These are phyloP conservation scores for Hyaloperonospora arabidopsidis DNA, from an alignment of 352 stramenopile genomes.

Conservation along the genomic window DNA sequence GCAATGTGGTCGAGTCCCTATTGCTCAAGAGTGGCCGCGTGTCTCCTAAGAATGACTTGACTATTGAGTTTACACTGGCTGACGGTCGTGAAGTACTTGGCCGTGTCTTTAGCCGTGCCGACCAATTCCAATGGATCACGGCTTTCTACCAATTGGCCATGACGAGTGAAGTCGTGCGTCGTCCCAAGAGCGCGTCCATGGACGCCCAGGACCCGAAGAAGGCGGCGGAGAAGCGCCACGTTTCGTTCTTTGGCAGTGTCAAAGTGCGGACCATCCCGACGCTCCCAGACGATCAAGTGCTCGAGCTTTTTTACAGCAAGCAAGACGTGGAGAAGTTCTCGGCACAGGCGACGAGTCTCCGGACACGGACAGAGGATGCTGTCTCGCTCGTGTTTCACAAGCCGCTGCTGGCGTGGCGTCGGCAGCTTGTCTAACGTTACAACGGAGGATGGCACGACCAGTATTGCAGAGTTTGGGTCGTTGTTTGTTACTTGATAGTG, in stretches of 20 bases:
- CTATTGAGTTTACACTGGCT: slow-evolving; percentile 37
- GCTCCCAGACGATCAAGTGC: slow-evolving; percentile 38
- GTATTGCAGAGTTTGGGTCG: too few species aligned
- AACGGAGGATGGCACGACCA: too few species aligned
- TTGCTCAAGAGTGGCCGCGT: slow-evolving; percentile 37
- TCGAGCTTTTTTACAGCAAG: slow-evolving; percentile 57
- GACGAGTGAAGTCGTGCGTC: slow-evolving; percentile 29
- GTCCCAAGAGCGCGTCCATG: slow-evolving; percentile 22
- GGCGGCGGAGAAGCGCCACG: slow-evolving; percentile 30
- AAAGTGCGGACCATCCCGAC: slow-evolving; percentile 51
- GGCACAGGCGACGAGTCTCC: slow-evolving; percentile 40
- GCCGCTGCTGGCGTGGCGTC: slow-evolving; percentile 27
- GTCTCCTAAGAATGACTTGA: slow-evolving; percentile 35
- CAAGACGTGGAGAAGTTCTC: slow-evolving; percentile 59
- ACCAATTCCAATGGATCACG: slow-evolving; percentile 55
- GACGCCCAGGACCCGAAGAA: slow-evolving; percentile 24
- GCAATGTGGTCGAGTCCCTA: slow-evolving; percentile 33
- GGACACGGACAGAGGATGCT: slow-evolving; percentile 46
- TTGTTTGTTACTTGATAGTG: too few species aligned
- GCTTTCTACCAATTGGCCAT: slow-evolving; percentile 54
- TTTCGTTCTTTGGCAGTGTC: slow-evolving; percentile 56
- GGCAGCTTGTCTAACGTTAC: slow-evolving; percentile 19
- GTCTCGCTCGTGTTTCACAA: slow-evolving; percentile 35
- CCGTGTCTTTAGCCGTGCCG: slow-evolving; percentile 44
- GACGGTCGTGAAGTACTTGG: slow-evolving; percentile 41